Evolutionary conservation across 2,329 filamentous ascomycete species (phyloP), one percentile per base, ranked within the genome.

Genomic region (Exophiala bonariae): DNA sequence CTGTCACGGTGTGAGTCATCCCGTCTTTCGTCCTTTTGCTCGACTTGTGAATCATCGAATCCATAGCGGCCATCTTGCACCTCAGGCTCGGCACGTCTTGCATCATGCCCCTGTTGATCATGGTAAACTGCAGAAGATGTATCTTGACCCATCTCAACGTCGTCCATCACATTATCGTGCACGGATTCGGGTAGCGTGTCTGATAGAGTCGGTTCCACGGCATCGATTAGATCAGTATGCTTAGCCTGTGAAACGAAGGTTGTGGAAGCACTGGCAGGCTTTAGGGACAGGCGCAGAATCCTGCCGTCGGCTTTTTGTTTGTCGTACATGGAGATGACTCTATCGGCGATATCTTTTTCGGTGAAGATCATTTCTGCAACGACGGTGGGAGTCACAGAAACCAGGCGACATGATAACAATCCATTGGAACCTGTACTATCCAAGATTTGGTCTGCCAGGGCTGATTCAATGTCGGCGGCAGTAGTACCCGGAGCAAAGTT

Each of bases 401-500:
- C 65, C 17, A 85, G 65, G 51, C 70, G 73, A 64, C 81, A 84
- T 41, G 71, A 71, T 20, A 76, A 49, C 58, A 82, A 71, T 13
- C 75, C 76, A 35, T 47, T 57, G 20, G 43, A 47, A 16, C 55
- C 57, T 32, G 42, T 50, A 20, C 50, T 52, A 28, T 58, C 58
- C 23, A 55, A 18, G 4, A 45, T 43, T 14, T 76, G 67, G 2
- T 73, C 71, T 44, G 71, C 68, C 61, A 85, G 71, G 22, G 82
- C 80, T 33, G 79, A 75, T 59, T 83, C 78, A 36, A 85, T 84
- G 56, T 85, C 82, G 19, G 78, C 79, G 13, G 80, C 81, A 2
- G 81, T 83, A 1, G 82, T 85, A 13, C 81, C 82, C n/a, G 77
- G 77, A 11, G 81, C 81, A 61, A 85, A 85, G 64, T 85, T 85